Evolutionary conservation across 495 filamentous ascomycete species (phyloP), one percentile per base, ranked within the genome.

Genomic region (Filosporella fistucella): DNA sequence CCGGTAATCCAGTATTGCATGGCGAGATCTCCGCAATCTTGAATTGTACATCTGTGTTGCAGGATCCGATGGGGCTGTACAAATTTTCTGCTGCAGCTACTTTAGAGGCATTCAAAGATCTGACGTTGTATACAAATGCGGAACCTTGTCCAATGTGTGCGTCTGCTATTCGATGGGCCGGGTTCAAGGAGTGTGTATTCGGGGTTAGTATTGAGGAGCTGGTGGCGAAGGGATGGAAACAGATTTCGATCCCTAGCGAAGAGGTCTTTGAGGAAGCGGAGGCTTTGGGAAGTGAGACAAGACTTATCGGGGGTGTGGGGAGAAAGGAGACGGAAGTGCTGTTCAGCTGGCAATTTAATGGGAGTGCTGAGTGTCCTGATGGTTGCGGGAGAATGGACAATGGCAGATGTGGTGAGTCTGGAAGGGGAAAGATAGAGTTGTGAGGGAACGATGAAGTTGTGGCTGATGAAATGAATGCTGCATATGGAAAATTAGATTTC

Each of bases 141-240:
- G 74, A 79, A 53, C 70, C 68, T 44, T 81, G 77, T 58, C 73
- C 74, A 7, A 81, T 79, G 70, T 81, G 77, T 52, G 76, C 77
- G 0, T 67, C 73, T 2, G 76, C 72, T 1, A 75, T 78, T 44
- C 67, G 76, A 0, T 77, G 71, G 68, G 62, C 75, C 0, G 74
- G 73, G 5, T 77, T 81, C 54, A 62, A 59, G 10, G 75, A 79
- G 60, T 74, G 70, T 55, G 65, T 79, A 11, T 78, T 72, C 52
- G 74, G 72, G 11, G 76, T 74, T 0, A 70, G 67, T 18, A 74
- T 77, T 47, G 57, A 68, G 13, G 61, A 61, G 21, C 61, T 73
- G 3, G 42, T 67, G n/a, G 51, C 57, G 23, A 57, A 63, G 18
- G 76, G 75, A 12, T 81, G 75, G 75, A 55, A 55, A 11, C 74